Evolutionary conservation across 208 protist species (phyloP), one percentile per base, ranked within the genome.

Genomic region (Zelonia costaricensis): DNA sequence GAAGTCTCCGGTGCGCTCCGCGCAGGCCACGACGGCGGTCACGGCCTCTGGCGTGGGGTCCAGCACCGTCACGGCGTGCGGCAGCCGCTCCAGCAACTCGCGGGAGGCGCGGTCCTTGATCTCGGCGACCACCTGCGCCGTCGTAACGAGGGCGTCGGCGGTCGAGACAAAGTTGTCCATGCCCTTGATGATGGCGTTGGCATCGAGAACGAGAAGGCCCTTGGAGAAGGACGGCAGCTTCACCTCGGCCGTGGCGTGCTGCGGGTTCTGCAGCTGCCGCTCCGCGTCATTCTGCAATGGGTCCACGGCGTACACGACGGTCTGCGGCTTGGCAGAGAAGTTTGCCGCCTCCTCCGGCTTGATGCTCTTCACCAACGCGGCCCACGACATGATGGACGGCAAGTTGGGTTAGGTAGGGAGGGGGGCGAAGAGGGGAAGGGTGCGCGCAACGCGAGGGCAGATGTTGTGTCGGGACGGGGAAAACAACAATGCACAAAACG

Each of bases 1-100:
- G 9, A 94, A 75, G 59, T 98, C 96, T 53, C 96, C 96, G 2
- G 94, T 98, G 46, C 83, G 75, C 48, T 86, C 84, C 7, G 94
- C 87, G 31, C 92, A 80, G 18, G 45, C 48, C 18, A 92, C 57
- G n/a, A 97, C 86, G 30, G 55, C 74, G 4, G 43, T 51, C 18
- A 96, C 23, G 9, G 86, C 52, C 55, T 83, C 82, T 18, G 57
- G 66, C 9, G 81, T 84, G 0, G 94, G 94, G 44, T 95, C 83
- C 3, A 84, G 57, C 28, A 94, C 69, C 6, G 74, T 77, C 22
- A 98, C 31, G 5, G 53, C 52, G 47, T 90, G 68, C 18, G 89
- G 88, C 25, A 96, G 74, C 0, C 80, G 61, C 45, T 88, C 71
- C 39, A 98, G 62, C 52, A 92, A 65, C 20, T 86, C 79, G 5